Evolutionary conservation across 73 alveolate genomes (phyloP), one percentile per base, ranked within the genome.

Genomic region (Paramecium tetraurelia): DNA sequence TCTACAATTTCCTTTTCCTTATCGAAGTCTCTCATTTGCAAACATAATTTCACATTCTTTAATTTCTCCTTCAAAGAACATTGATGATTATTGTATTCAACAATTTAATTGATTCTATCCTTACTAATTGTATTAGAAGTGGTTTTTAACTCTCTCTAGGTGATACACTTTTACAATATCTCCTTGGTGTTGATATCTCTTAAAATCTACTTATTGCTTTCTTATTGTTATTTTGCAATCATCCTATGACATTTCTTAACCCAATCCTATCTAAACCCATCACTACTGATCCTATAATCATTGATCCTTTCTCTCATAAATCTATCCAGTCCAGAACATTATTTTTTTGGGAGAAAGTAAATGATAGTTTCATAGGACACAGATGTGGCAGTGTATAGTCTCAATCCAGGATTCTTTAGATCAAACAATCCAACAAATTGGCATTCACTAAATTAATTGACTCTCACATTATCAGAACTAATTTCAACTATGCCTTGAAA

Each of bases 1-100:
- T 29, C 76, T 48, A 44, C 50, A 1, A 80, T 16, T 44, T 80
- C 90, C 18, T 43, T 80, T 35, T 80, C 90, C 18, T 80, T 80
- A 27, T 80, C 90, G 27, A 80, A 80, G 21, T 80, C 90, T 80
- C 90, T 80, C 90, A 80, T 80, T 20, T 80, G 10, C 18, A 80
- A 80, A 80, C 90, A 80, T 10, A 80, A 35, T 48, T 44, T 33
- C 8, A 80, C 75, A 46, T 80, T 43, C 38, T 80, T 44, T 63
- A 80, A 41, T 46, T 80, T 80, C 57, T 41, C 90, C 24, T 63
- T 63, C 11, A 33, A 24, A 12, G 84, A 63, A 24, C 57, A 41
- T 63, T 31, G 3, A 44, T 80, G 41, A 44, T 40, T 21, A 48
- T 80, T 80, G 12, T 80, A 48, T 10, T 80, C 76, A 18, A 80